A percentile compares a stretch with the other conserved stretches of the same genome.
These are phyloP conservation scores for Didymella pomorum DNA, from an alignment of 2,329 filamentous ascomycete genomes.

Conservation along the genomic window DNA sequence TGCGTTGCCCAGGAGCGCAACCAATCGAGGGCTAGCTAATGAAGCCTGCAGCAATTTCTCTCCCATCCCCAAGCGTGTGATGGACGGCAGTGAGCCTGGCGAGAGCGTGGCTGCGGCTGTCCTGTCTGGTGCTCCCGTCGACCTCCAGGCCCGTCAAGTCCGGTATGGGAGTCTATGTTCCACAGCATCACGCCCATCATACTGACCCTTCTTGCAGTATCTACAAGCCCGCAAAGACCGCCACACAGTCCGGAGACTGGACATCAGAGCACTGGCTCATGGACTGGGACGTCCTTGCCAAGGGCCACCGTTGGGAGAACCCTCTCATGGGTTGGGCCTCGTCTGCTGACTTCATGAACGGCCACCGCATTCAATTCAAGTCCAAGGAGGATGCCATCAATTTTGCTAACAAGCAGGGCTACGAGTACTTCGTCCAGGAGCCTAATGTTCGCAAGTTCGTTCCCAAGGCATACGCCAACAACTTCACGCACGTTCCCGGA, in stretches of 20 bases:
- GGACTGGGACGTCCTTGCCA: constrained; percentile 95
- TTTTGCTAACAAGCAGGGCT: constrained; percentile 98
- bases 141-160: constrained; percentile 92
- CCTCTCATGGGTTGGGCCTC: constrained; percentile 99
- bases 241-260: constrained; percentile 93
- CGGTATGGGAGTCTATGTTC: constrained; percentile 66
- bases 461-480: constrained; percentile 96
- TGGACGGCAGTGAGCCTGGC: constrained; percentile 87
- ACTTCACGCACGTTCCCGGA: constrained; percentile 84
- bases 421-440: constrained; percentile 98
- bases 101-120: constrained; percentile 81
- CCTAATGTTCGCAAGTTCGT: constrained; percentile 85
- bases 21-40: constrained; percentile 32
- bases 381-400: constrained; percentile 91
- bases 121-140: constrained; percentile 89
- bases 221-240: constrained; percentile 89
- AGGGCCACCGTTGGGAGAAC: constrained; percentile 98
- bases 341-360: constrained; percentile 93
- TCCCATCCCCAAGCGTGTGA: constrained; percentile 85
- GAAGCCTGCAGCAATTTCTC: constrained; percentile 75
- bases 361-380: constrained; percentile 88
- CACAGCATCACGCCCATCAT: neutral
- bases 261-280: constrained; percentile 88
- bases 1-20: constrained; percentile 57
- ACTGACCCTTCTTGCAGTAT: constrained; percentile 67